Evolutionary conservation across 768 basidiomycete species (phyloP).

Genomic region (Rubroboletus pulcherrimus): DNA sequence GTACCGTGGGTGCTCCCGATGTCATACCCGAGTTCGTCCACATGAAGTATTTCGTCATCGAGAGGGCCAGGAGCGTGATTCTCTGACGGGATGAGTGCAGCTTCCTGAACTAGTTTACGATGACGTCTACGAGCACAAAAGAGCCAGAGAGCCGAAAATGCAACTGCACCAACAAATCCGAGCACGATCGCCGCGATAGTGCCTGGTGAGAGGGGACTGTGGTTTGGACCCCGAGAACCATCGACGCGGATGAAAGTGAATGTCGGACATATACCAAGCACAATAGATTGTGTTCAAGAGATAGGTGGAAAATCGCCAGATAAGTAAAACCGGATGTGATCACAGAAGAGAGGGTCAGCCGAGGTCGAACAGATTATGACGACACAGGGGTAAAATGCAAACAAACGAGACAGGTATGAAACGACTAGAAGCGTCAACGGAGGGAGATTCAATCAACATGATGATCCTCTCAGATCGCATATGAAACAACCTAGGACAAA

Average conservation of each 20-base stretch:
- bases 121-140: slow-evolving; percentile 32
- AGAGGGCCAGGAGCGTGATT: slow-evolving; percentile 17
- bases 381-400: slow-evolving; percentile 18
- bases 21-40: slow-evolving; percentile 10
- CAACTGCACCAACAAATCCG: slow-evolving; percentile 25
- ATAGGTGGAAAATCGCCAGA: slow-evolving; percentile 5
- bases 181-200: slow-evolving; percentile 22
- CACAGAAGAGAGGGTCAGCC: slow-evolving; percentile 18
- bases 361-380: slow-evolving; percentile 12
- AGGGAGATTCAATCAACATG: slow-evolving; percentile 5
- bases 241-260: slow-evolving; percentile 3
- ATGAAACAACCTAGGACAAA: not conserved
- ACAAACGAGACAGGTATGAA: slow-evolving; percentile 1
- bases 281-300: slow-evolving; percentile 2
- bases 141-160: slow-evolving; percentile 29
- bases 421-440: not conserved
- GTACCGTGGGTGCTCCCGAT: not conserved
- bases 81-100: slow-evolving; percentile 8
- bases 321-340: slow-evolving; percentile 13
- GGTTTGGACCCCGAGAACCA: slow-evolving; percentile 1
- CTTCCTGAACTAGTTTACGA: slow-evolving; percentile 21
- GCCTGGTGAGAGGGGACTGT: slow-evolving; percentile 22
- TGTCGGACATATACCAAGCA: slow-evolving; percentile 1
- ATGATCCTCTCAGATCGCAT: slow-evolving; percentile 10
- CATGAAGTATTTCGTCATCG: slow-evolving; percentile 20